Base-by-base conservation (phyloP, 176 grass and related monocot genomes). In the Aegilops speltoides region DNA sequence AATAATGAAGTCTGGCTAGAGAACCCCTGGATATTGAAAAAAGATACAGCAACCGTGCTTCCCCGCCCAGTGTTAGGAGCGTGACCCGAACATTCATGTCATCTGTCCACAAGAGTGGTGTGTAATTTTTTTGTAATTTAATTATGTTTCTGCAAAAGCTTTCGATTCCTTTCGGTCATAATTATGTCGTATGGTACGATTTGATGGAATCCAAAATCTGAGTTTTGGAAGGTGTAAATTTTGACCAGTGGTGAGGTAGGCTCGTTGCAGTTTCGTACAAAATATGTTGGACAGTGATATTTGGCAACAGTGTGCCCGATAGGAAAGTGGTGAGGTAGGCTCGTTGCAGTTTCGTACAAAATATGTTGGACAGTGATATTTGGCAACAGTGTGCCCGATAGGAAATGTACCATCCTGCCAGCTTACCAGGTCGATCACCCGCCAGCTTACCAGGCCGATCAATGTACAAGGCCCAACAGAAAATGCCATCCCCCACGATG, bases 1-100 rank as follows among this genome's bases (percentile, higher is more conserved):
- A 96, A 97, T 96, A 86, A 85, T 81, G 12, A 82, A 88, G 64
- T 65, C 69, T 57, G 70, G 10, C 23, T 88, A 91, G 86, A 85
- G 41, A 20, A 52, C 64, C 32, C 16, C 33, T 22, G 86, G 56
- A 26, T 9, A 56, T 26, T 79, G 38, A 56, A 78, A 90, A 90
- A 77, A 32, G 61, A 88, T 72, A 34, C n/a, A 17, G 8, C 11
- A 81, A 45, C 19, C 76, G 5, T 72, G 81, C 43, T 61, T 72
- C 63, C 37, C 38, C 72, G 80, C 36, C 34, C 15, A 69, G 29
- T 80, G 68, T 36, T 84, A 77, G 26, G 77, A 76, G 68, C 68
- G 33, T 12, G 62, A 81, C 48, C 48, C 15, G 63, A 48, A 28
- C 7, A 82, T 23, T 52, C n/a, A 78, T 48, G 79, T 76, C 88